Percentiles rank a stretch among this genome's conserved stretches.
phyloP scores from a whole-genome alignment of 192 early-diverging fungal species.

The Linnemannia exigua region DNA sequence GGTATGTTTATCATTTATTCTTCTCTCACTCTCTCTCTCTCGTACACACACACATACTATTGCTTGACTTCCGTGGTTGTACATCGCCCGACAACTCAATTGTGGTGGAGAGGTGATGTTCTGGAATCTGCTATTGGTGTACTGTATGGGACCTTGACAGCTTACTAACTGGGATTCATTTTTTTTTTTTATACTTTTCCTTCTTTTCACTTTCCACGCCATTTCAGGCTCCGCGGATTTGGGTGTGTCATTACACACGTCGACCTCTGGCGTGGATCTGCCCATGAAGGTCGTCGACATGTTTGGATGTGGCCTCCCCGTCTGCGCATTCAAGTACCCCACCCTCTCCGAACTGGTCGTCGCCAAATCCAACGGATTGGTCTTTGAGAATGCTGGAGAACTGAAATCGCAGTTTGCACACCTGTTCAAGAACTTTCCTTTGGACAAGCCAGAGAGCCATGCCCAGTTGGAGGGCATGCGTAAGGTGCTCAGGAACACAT shows the following conservation, averaged over 20 bases:
- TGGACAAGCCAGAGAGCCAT: constrained; percentile 33
- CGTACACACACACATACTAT: not conserved
- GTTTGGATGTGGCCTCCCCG: constrained; percentile 96
- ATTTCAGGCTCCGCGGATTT: constrained; percentile 88
- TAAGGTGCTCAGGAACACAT: constrained; percentile 20
- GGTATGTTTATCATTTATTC: constrained; percentile 60
- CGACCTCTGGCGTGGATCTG: constrained; percentile 95
- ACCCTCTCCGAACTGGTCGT: constrained; percentile 45
- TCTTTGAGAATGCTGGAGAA: constrained; percentile 46
- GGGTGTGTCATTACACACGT: constrained; percentile 93
- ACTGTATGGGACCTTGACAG: too few relatives aligned
- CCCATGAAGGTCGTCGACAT: constrained; percentile 99
- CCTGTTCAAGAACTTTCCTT: constrained; percentile 40
- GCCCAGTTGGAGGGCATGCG: constrained; percentile 41
- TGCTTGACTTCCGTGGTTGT: not conserved
- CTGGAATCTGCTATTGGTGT: not conserved
- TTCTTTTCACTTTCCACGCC: not conserved
- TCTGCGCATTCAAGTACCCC: constrained; percentile 75
- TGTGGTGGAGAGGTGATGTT: not conserved
- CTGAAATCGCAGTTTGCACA: constrained; percentile 34
- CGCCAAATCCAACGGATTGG: constrained; percentile 44
- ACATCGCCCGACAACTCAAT: too few relatives aligned
- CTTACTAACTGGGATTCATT: not conserved
- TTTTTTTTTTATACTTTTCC: not conserved
- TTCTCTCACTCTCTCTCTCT: not conserved